phyloP scores from a whole-genome alignment of 2,329 filamentous ascomycete genomes.

The Whalleya microplaca region DNA sequence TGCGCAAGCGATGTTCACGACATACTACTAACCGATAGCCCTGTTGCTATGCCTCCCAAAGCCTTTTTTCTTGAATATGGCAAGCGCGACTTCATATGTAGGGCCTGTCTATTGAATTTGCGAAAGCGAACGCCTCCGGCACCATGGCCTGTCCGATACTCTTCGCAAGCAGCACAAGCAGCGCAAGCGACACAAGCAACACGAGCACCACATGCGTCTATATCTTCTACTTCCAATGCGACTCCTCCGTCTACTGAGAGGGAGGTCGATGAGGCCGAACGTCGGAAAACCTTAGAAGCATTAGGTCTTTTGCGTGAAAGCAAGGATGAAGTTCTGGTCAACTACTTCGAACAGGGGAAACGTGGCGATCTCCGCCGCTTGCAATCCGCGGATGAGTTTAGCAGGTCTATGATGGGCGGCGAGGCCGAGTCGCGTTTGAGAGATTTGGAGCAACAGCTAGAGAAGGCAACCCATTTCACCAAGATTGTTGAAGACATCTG shows the following conservation, averaged over 20 bases:
- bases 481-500: constrained; percentile 34
- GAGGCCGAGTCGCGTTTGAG: constrained; percentile 42
- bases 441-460: constrained; percentile 44
- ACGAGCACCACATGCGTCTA: constrained; percentile 17
- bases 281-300: constrained; percentile 31
- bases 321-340: constrained; percentile 39
- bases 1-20: constrained; percentile 1
- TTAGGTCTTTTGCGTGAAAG: constrained; percentile 34
- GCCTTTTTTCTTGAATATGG: constrained; percentile 28
- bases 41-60: constrained; percentile 34
- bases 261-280: constrained; percentile 37
- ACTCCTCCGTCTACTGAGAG: constrained; percentile 18
- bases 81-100: constrained; percentile 36
- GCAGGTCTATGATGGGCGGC: constrained; percentile 41
- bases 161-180: constrained; percentile 28
- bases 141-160: constrained; percentile 33
- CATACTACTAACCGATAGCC: neutral
- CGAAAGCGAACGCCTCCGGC: constrained; percentile 25
- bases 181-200: too few relatives aligned
- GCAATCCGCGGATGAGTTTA: constrained; percentile 45
- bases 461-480: constrained; percentile 27
- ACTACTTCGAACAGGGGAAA: constrained; percentile 54
- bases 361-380: constrained; percentile 44
- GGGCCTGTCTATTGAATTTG: constrained; percentile 34
- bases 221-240: too few relatives aligned